Percentiles rank a stretch among this genome's conserved stretches.
phyloP scores from a whole-genome alignment of 2,329 filamentous ascomycete genomes.

The Apiospora sp. region DNA sequence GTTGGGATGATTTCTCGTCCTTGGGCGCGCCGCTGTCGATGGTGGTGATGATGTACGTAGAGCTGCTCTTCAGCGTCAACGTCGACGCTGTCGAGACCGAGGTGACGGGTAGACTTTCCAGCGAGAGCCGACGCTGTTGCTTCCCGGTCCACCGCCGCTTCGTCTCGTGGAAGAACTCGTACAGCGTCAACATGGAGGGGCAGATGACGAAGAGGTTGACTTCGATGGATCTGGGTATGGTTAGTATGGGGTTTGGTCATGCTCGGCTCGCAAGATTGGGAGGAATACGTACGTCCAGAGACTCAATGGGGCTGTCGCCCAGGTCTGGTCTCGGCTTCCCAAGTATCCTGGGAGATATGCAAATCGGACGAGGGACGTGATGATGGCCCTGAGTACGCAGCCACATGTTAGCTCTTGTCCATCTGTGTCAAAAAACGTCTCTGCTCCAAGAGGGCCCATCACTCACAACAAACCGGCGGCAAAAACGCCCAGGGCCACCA shows the following conservation, averaged over 20 bases:
- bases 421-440: accelerated
- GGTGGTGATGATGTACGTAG: not conserved
- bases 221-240: not conserved
- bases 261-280: accelerated
- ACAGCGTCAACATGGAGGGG: constrained; percentile 8
- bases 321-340: constrained; percentile 1
- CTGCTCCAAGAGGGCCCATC: not conserved
- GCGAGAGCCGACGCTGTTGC: not conserved
- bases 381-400: not conserved
- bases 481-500: not conserved
- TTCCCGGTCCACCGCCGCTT: not conserved
- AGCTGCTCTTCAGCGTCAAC: not conserved
- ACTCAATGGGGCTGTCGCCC: not conserved
- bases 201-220: constrained; percentile 24
- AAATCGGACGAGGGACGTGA: not conserved
- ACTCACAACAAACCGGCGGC: constrained; percentile 12
- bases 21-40: not conserved
- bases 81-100: not conserved
- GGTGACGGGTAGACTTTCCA: not conserved
- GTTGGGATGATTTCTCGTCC: too few species aligned
- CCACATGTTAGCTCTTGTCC: not conserved
- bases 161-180: constrained; percentile 3
- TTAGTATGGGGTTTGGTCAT: not conserved
- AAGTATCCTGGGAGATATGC: not conserved
- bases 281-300: not conserved